Conservation (phyloP, 169 alveolate genomes). For the Plasmodium gallinaceum region DNA sequence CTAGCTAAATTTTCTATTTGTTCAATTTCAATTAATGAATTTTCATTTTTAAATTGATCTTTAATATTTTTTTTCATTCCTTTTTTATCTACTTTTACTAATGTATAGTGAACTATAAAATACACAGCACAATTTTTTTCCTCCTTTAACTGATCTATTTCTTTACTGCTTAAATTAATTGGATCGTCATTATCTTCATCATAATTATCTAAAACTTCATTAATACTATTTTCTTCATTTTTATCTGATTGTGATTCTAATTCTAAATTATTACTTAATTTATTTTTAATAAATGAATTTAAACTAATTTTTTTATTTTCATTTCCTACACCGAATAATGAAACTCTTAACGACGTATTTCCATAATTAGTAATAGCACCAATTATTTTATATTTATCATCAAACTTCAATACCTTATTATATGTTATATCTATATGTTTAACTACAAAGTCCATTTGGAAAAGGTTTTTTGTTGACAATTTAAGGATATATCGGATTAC, state of each 20-base stretch:
- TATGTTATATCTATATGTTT: conserved; percentile 16
- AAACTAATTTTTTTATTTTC: not conserved
- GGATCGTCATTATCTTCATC: conserved; percentile 17
- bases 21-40: conserved; percentile 26
- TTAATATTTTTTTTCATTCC: conserved; percentile 11
- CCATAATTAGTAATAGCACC: conserved; percentile 58
- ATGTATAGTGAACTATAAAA: conserved; percentile 16
- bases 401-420: conserved; percentile 23
- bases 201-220: not conserved
- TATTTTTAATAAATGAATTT: not conserved
- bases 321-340: conserved; percentile 16
- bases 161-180: conserved; percentile 6
- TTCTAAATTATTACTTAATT: not conserved
- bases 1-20: conserved; percentile 9
- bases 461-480: not conserved
- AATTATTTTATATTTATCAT: conserved; percentile 30
- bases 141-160: conserved; percentile 2
- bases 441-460: conserved; percentile 8
- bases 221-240: not conserved
- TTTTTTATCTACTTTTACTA: conserved; percentile 22
- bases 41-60: conserved; percentile 14
- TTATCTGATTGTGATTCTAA: not conserved
- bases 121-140: conserved; percentile 17
- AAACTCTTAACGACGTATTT: conserved; percentile 16
- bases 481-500: conserved; percentile 4